phyloP scores from a whole-genome alignment of 2,329 filamentous ascomycete genomes.

The Clarireedia sp. region DNA sequence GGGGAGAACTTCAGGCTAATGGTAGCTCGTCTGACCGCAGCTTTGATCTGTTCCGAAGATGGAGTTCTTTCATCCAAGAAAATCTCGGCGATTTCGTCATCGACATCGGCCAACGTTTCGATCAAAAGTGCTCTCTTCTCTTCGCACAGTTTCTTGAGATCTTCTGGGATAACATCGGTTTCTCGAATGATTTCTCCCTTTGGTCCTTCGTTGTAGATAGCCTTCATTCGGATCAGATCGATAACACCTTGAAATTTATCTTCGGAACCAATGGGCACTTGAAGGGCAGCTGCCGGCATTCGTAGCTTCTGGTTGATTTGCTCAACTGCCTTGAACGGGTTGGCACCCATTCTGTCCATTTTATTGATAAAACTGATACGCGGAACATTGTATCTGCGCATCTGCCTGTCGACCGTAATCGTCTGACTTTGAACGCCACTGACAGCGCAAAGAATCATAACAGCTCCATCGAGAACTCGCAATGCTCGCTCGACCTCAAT shows the following conservation, averaged over 20 bases:
- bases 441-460: conserved; percentile 97
- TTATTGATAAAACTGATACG: conserved; percentile 97
- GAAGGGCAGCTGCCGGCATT: conserved; percentile 84
- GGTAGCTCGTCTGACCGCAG: conserved; percentile 85
- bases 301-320: conserved; percentile 97
- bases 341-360: conserved; percentile 98
- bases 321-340: conserved; percentile 94
- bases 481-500: conserved; percentile 96
- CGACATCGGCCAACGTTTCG: conserved; percentile 92
- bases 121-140: conserved; percentile 82
- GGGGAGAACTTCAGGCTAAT: conserved; percentile 84
- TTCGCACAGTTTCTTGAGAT: conserved; percentile 65
- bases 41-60: conserved; percentile 75
- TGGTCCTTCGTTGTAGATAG: conserved; percentile 83
- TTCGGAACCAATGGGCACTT: conserved; percentile 88
- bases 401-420: conserved; percentile 95
- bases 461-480: conserved; percentile 88
- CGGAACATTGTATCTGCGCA: conserved; percentile 96
- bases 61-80: conserved; percentile 84
- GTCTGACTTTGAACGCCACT: conserved; percentile 97
- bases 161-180: conserved; percentile 74
- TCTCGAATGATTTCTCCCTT: conserved; percentile 70
- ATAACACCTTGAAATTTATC: conserved; percentile 89
- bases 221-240: conserved; percentile 85
- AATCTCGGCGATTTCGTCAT: conserved; percentile 93